These are phyloP conservation scores for Gymnopilus junonius DNA, from an alignment of 768 basidiomycete species.

Conservation along the genomic window DNA sequence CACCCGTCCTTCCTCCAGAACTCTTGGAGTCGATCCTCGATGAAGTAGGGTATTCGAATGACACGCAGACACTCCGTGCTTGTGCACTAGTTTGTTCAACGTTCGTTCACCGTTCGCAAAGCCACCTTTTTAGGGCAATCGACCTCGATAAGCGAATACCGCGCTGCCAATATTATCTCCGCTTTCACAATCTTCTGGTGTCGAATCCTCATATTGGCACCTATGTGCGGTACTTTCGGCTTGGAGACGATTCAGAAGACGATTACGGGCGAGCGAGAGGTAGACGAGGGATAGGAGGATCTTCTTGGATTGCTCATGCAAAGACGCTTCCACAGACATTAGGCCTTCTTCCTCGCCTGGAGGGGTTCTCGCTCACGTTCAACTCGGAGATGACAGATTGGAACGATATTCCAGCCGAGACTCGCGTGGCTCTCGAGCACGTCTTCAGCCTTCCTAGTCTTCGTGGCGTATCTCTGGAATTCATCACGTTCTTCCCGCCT, in stretches of 20 bases:
- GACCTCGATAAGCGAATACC: conserved; percentile 18
- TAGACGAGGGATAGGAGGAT: background rate
- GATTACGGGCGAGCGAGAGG: conserved; percentile 5
- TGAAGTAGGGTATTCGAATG: conserved; percentile 18
- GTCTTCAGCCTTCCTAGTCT: conserved; percentile 18
- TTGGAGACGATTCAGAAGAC: conserved; percentile 26
- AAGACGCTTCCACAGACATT: conserved; percentile 19
- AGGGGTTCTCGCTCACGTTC: conserved; percentile 24
- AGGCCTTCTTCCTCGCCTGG: conserved; percentile 15
- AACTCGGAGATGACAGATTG: conserved; percentile 22
- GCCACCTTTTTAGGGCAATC: conserved; percentile 21
- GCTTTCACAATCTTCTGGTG: conserved; percentile 21
- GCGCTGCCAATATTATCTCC: conserved; percentile 16
- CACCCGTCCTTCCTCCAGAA: conserved; percentile 19
- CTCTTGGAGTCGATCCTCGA: conserved; percentile 25
- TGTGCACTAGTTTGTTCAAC: conserved; percentile 21
- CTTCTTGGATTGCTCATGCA: conserved; percentile 12
- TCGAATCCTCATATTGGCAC: conserved; percentile 22
- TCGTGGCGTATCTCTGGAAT: conserved; percentile 20
- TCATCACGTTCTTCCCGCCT: conserved; percentile 18
- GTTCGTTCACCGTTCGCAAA: conserved; percentile 22
- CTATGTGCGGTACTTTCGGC: conserved; percentile 21
- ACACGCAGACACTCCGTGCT: conserved; percentile 16
- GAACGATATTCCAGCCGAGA: conserved; percentile 15
- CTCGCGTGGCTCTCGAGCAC: conserved; percentile 6